Conservation (phyloP, 345 rosid genomes). For the Syzygium jambos region DNA sequence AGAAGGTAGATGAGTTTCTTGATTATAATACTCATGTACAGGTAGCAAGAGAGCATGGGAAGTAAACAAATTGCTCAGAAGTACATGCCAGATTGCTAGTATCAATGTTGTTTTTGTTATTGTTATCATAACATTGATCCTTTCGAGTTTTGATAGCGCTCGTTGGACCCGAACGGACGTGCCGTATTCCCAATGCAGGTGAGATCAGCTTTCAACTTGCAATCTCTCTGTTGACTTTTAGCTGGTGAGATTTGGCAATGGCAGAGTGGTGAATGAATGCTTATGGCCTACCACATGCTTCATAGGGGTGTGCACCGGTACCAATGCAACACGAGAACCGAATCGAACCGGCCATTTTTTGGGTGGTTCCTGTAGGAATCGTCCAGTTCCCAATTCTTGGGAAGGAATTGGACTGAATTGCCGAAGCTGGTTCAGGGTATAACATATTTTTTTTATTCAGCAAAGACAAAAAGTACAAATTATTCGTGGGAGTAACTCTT, state of each 20-base stretch:
- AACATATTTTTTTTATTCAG: not conserved
- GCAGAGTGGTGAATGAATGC: not conserved
- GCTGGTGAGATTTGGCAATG: not conserved
- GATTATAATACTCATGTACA: not conserved
- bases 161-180: not conserved
- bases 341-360: fast-evolving
- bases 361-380: fast-evolving
- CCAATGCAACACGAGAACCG: not conserved
- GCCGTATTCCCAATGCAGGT: not conserved
- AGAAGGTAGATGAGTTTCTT: not conserved
- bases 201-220: not conserved
- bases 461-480: fast-evolving
- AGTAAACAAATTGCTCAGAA: not conserved
- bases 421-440: fast-evolving
- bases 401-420: fast-evolving
- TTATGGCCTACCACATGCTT: not conserved
- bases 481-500: not conserved
- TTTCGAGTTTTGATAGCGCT: not conserved
- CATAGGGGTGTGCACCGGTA: not conserved
- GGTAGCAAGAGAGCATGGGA: not conserved
- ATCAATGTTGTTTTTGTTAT: not conserved
- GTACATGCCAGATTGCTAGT: not conserved
- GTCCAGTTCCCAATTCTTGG: not conserved
- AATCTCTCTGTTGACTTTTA: not conserved
- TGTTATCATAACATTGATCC: not conserved